phyloP scores from a whole-genome alignment of 73 alveolate genomes.

The Symbiodinium natans region DNA sequence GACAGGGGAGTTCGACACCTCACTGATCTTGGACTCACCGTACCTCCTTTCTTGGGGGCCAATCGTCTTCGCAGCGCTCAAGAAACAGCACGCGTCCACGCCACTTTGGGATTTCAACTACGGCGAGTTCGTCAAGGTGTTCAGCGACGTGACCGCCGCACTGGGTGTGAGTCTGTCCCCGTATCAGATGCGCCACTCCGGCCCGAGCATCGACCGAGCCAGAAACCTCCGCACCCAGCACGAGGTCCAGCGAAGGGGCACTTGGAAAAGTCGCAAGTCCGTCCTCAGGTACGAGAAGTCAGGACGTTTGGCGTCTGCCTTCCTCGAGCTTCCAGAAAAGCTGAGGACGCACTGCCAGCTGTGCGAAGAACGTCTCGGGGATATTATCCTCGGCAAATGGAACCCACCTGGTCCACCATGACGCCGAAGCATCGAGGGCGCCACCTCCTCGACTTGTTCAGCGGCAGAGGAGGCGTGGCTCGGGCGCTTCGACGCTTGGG shows the following conservation, averaged over 20 bases:
- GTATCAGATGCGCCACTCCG: constrained; percentile 25
- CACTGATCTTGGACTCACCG: neutral
- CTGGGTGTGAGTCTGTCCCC: neutral
- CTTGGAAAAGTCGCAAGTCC: neutral
- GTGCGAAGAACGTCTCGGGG: constrained; percentile 21
- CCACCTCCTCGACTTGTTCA: neutral
- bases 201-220: constrained; percentile 25
- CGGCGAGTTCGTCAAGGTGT: neutral
- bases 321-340: neutral
- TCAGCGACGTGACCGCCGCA: neutral
- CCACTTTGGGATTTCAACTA: constrained; percentile 39
- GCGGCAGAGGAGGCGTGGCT: constrained; percentile 32
- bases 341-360: neutral
- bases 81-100: neutral
- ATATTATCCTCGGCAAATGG: neutral
- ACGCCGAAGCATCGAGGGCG: neutral
- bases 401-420: neutral
- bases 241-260: constrained; percentile 29
- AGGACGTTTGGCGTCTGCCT: neutral
- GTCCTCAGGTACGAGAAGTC: constrained; percentile 14
- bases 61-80: neutral
- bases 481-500: neutral
- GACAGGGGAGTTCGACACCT: constrained; percentile 38
- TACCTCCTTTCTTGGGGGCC: neutral
- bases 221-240: neutral